Conservation (phyloP, 1,284 basidiomycete genomes). For the Ceratobasidium sp. region DNA sequence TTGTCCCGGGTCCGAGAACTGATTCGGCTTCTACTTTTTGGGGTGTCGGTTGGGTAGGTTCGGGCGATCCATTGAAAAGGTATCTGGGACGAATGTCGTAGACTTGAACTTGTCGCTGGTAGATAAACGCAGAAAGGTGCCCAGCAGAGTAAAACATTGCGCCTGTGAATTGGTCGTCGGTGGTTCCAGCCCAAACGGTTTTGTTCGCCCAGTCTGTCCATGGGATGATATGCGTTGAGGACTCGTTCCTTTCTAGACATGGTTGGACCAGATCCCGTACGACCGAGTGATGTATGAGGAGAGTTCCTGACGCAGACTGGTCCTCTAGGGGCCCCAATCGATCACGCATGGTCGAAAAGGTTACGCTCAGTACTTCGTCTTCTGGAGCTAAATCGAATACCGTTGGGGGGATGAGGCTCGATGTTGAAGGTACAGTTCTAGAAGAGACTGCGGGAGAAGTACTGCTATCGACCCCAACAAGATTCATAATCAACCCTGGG, state of each 20-base stretch:
- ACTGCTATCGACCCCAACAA: not conserved
- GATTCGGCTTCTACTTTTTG: too few relatives aligned
- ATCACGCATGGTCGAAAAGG: not conserved
- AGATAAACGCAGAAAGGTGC: not conserved
- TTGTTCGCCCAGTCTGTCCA: not conserved
- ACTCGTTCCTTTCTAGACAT: not conserved
- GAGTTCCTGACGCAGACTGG: not conserved
- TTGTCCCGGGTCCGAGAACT: too few relatives aligned
- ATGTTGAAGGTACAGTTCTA: not conserved
- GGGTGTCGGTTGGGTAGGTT: too few relatives aligned
- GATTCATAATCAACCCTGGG: too few relatives aligned
- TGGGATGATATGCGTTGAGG: not conserved
- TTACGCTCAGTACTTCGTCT: not conserved
- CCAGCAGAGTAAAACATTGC: not conserved
- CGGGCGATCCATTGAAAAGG: not conserved
- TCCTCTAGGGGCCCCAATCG: too few relatives aligned
- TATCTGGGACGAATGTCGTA: not conserved
- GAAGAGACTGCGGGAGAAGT: not conserved
- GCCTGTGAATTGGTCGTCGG: not conserved
- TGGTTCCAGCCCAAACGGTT: not conserved
- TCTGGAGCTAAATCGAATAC: not conserved
- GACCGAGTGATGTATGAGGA: not conserved
- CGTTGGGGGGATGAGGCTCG: not conserved
- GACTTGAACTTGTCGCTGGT: not conserved
- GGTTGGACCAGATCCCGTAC: not conserved